Evolutionary conservation across 257 asterid genomes (phyloP).

Genomic region (Ocimum tenuiflorum): DNA sequence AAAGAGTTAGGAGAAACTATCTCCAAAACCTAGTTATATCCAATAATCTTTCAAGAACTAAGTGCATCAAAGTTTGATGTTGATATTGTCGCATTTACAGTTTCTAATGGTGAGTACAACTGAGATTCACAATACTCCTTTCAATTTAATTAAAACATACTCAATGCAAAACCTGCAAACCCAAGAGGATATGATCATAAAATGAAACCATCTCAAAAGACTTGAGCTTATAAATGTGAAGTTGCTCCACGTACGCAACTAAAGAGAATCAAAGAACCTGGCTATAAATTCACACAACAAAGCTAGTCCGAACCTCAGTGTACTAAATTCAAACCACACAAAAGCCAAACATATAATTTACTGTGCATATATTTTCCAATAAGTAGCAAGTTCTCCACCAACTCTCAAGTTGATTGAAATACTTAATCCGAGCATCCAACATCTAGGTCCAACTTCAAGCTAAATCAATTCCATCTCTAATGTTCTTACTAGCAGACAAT

Average conservation of each 20-base stretch:
- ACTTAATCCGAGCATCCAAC: neutral
- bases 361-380: neutral
- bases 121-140: neutral
- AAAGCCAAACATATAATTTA: neutral
- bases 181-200: slow-evolving; percentile 3
- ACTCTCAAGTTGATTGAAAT: slow-evolving; percentile 10
- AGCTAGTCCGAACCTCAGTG: neutral
- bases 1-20: neutral
- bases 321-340: neutral
- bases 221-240: neutral
- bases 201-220: neutral
- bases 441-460: neutral
- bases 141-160: neutral
- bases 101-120: neutral
- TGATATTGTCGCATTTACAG: neutral
- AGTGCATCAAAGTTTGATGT: neutral
- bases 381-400: neutral
- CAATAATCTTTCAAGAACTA: neutral
- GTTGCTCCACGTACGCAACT: neutral
- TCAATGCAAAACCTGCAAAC: neutral
- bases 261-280: neutral
- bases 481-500: neutral
- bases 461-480: slow-evolving; percentile 1
- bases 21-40: neutral
- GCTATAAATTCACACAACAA: neutral